phyloP scores from a whole-genome alignment of 2,329 filamentous ascomycete species.

The Clarireedia homoeocarpa region DNA sequence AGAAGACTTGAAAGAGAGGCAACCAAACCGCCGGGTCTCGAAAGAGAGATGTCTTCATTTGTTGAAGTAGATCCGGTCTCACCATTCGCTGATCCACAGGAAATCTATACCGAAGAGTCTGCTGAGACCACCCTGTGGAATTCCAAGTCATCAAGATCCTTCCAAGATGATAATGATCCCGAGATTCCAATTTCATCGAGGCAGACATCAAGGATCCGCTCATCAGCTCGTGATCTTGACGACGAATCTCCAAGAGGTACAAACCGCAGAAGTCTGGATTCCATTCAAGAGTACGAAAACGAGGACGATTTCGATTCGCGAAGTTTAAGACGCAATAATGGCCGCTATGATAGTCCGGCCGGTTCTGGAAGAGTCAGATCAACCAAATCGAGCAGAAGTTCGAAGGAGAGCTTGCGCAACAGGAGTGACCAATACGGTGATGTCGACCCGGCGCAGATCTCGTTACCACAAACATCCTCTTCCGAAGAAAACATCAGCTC shows the following conservation, averaged over 20 bases:
- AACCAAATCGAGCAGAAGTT: constrained; percentile 15
- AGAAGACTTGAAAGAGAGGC: constrained; percentile 40
- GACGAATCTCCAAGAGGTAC: constrained; percentile 23
- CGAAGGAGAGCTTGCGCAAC: constrained; percentile 21
- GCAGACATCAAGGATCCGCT: constrained; percentile 28
- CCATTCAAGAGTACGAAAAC: constrained; percentile 26
- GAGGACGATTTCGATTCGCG: constrained; percentile 30
- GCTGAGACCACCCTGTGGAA: constrained; percentile 22
- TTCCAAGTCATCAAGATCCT: constrained; percentile 28
- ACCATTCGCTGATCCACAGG: constrained; percentile 23
- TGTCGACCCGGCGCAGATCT: constrained; percentile 24
- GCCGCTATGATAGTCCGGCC: constrained; percentile 21
- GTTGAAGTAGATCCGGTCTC: constrained; percentile 13
- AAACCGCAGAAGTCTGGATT: constrained; percentile 25
- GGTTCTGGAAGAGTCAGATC: constrained; percentile 18
- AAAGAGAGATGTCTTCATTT: constrained; percentile 21
- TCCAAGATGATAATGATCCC: constrained; percentile 12
- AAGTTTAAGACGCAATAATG: constrained; percentile 30
- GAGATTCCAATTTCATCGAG: background rate
- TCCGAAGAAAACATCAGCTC: constrained; percentile 25
- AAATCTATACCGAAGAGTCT: constrained; percentile 24
- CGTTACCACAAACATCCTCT: constrained; percentile 24
- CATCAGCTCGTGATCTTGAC: constrained; percentile 30
- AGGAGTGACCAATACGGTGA: constrained; percentile 22
- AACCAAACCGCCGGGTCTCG: constrained; percentile 29